Evolutionary conservation across 768 basidiomycete genomes (phyloP), one percentile per base, ranked within the genome.

Genomic region (Pisolithus marmoratus): DNA sequence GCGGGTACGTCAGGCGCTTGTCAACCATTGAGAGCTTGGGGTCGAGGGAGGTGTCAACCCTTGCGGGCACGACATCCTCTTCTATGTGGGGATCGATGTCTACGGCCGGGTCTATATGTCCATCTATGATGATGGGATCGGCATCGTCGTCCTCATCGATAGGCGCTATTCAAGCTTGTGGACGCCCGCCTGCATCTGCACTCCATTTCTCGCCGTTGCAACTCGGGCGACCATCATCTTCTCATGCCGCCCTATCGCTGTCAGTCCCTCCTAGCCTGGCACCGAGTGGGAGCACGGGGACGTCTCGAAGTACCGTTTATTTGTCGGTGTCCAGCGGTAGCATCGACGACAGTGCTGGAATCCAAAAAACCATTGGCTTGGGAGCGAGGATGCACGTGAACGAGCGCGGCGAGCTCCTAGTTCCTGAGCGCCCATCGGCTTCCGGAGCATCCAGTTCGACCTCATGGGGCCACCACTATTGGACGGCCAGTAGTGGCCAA

Each of bases 1-100:
- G 86, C 49, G 73, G 77, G 22, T 79, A 74, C 58, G 75, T 90
- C 41, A 74, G 78, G 48, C 84, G 88, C 37, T 88, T 90, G 87
- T 83, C 86, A 19, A 90, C 88, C 26, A 90, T 90, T 54, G 86
- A 89, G 63, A 83, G 81, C 40, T 74, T 89, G 64, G 87, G 85
- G 38, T 85, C 83, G 17, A 75, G 79, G 47, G 87, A 90, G 59
- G 64, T 54, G 34, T 54, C 54, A 12, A 42, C 58, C 43, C 48
- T 56, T 38, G 72, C 46, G 20, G 46, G 31, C 67, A 63, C 37
- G 70, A 59, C 63, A 58, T 47, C 70, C 67, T 44, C 26, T 51
- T 47, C 64, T 51, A 40, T 67, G 68, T 52, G 66, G 44, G 51
- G 20, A 20, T 44, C 43, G 43, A n/a, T 36, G 46, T 47, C 46